These are phyloP conservation scores for Thyridium curvatum DNA, from an alignment of 2,329 filamentous ascomycete species.

Conservation along the genomic window DNA sequence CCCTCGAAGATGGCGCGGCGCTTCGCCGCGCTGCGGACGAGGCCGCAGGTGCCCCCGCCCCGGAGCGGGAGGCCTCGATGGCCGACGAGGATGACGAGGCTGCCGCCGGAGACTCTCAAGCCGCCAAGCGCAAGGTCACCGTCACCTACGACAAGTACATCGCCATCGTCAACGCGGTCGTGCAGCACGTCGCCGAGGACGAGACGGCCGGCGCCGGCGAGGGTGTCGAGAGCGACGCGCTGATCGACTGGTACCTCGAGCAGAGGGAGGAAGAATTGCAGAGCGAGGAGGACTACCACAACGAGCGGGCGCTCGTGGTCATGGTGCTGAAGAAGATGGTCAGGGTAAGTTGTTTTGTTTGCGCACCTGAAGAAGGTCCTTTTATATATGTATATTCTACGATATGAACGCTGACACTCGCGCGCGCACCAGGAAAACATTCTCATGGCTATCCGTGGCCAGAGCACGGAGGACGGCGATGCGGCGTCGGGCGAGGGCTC, in stretches of 20 bases:
- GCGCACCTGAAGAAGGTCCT: not conserved
- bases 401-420: slow-evolving; percentile 17
- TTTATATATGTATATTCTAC: slow-evolving; percentile 1
- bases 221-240: slow-evolving; percentile 75
- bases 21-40: slow-evolving; percentile 42
- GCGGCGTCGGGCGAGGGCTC: slow-evolving; percentile 28
- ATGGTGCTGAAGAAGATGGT: slow-evolving; percentile 96
- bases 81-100: slow-evolving; percentile 27
- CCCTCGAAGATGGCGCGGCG: slow-evolving; percentile 34
- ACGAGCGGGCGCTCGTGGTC: slow-evolving; percentile 63
- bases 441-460: slow-evolving; percentile 69
- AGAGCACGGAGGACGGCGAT: slow-evolving; percentile 45
- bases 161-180: slow-evolving; percentile 78
- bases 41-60: slow-evolving; percentile 40
- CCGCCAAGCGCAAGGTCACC: slow-evolving; percentile 59
- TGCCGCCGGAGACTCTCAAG: slow-evolving; percentile 2
- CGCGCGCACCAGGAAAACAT: slow-evolving; percentile 67
- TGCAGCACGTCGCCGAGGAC: slow-evolving; percentile 77
- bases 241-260: slow-evolving; percentile 88
- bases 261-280: slow-evolving; percentile 79
- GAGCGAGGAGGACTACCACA: slow-evolving; percentile 73
- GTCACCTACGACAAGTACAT: slow-evolving; percentile 96
- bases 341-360: slow-evolving; percentile 57
- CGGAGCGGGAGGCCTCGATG: slow-evolving; percentile 38
- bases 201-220: slow-evolving; percentile 66